phyloP scores from a whole-genome alignment of 2,329 filamentous ascomycete genomes.

The Pseudopithomyces chartarum region DNA sequence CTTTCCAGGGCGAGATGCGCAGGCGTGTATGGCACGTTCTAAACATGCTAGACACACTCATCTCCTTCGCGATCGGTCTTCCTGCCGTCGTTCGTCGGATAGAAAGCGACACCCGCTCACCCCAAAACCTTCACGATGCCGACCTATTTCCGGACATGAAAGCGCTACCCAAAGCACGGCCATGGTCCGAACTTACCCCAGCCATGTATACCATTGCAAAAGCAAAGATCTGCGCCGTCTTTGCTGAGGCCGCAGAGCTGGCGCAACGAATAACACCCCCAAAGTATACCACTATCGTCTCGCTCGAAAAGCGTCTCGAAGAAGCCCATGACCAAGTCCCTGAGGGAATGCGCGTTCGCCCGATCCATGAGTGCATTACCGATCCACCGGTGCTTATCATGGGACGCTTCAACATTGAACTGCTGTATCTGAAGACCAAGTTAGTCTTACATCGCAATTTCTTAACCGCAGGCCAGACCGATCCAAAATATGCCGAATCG shows the following conservation, averaged over 20 bases:
- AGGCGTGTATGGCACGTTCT: slow-evolving; percentile 42
- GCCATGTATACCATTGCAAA: slow-evolving; percentile 45
- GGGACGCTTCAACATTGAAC: slow-evolving; percentile 56
- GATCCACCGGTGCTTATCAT: slow-evolving; percentile 59
- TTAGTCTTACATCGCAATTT: slow-evolving; percentile 61
- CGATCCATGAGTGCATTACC: slow-evolving; percentile 50
- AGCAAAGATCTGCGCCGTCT: slow-evolving; percentile 37
- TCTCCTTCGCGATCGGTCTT: slow-evolving; percentile 42
- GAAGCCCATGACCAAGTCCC: slow-evolving; percentile 42
- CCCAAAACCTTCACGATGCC: slow-evolving; percentile 44
- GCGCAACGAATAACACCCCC: slow-evolving; percentile 44
- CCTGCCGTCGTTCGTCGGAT: slow-evolving; percentile 39
- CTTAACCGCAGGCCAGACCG: slow-evolving; percentile 48
- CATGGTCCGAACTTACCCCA: slow-evolving; percentile 29
- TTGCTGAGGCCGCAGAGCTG: slow-evolving; percentile 47
- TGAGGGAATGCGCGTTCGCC: slow-evolving; percentile 41
- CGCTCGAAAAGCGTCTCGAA: slow-evolving; percentile 43
- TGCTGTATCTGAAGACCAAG: slow-evolving; percentile 58
- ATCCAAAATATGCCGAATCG: slow-evolving; percentile 47
- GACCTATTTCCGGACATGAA: slow-evolving; percentile 42
- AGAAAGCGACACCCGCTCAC: slow-evolving; percentile 40
- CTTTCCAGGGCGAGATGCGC: slow-evolving; percentile 45
- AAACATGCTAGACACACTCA: slow-evolving; percentile 38
- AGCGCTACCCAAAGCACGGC: slow-evolving; percentile 22
- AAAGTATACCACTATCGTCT: slow-evolving; percentile 44